Evolutionary conservation across 2,329 filamentous ascomycete genomes (phyloP), one percentile per base, ranked within the genome.

Genomic region (Neoscytalidium dimidiatum): DNA sequence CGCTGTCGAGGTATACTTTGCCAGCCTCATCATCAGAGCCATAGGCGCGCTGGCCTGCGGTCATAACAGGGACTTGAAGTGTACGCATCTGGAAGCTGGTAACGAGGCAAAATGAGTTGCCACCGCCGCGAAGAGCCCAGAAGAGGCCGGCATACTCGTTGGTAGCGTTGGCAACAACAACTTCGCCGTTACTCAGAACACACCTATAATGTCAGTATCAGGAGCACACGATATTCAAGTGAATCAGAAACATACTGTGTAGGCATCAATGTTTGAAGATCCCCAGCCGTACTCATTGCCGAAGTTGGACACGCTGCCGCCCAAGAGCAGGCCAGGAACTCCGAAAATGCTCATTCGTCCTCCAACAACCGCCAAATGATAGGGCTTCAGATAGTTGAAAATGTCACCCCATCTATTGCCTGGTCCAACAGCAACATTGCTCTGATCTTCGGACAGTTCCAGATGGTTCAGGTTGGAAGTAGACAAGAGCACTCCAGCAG

Each of bases 261-360:
- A 82, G 51, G 81, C 78, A 23, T 80, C 71, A 7, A 83, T 77
- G 62, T 80, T 82, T 64, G 82, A 80, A 28, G 79, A 79, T 21
- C 81, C 78, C 77, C 80, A 81, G 19, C 82, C 82, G 66, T 83
- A 81, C 62, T 76, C 73, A n/a, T 68, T 67, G 4, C 67, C 67
- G 38, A 67, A 71, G 31, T 67, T 72, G 3, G 66, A 70, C 7
- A 70, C 69, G 67, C 67, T 75, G 70, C 80, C 76, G 63, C 81
- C 80, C 13, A 83, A 75, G 38, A 83, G 76, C 48, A 82, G 77
- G 5, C 81, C 80, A 43, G 80, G 80, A n/a, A 82, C 74, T 11
- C 82, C 81, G 17, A 82, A 80, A 41, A 78, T 80, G 38, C 81
- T 81, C 60, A 83, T 73, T 38, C 74, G 56, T 2, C 73, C 73